Evolutionary conservation across 2,329 filamentous ascomycete species (phyloP).

Genomic region (Fusarium staphyleae): DNA sequence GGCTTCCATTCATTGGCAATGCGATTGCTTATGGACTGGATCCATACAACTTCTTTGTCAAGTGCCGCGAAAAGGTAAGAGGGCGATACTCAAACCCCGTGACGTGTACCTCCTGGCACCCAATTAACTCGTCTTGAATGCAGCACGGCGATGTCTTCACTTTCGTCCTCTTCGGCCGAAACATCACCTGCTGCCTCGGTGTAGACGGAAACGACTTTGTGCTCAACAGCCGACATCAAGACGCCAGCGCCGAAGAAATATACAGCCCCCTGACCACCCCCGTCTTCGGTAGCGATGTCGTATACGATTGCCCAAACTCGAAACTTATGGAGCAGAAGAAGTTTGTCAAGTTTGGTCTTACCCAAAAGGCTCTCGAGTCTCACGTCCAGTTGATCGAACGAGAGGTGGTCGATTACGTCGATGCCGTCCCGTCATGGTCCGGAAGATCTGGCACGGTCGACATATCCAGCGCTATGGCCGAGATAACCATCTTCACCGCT

Average conservation of each 20-base stretch:
- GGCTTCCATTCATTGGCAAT: slow-evolving; percentile 70
- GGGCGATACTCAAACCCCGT: fast-evolving
- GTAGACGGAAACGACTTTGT: slow-evolving; percentile 62
- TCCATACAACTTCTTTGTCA: slow-evolving; percentile 71
- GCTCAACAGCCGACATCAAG: slow-evolving; percentile 60
- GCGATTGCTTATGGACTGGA: slow-evolving; percentile 76
- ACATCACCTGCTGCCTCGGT: slow-evolving; percentile 59
- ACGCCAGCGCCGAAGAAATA: slow-evolving; percentile 63
- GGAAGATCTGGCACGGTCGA: slow-evolving; percentile 67
- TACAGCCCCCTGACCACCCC: slow-evolving; percentile 60
- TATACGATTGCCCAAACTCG: slow-evolving; percentile 84
- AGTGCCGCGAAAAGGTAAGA: slow-evolving; percentile 69
- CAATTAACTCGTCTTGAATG: background rate
- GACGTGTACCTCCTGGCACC: background rate
- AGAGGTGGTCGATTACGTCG: slow-evolving; percentile 72
- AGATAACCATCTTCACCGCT: slow-evolving; percentile 84
- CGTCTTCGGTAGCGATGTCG: slow-evolving; percentile 77
- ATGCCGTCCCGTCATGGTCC: slow-evolving; percentile 62
- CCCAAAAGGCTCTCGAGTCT: slow-evolving; percentile 65
- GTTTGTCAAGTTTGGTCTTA: slow-evolving; percentile 76
- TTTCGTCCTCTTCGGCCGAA: slow-evolving; percentile 59
- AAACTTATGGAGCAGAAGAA: slow-evolving; percentile 93
- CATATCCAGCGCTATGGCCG: slow-evolving; percentile 71
- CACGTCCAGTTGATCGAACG: slow-evolving; percentile 76
- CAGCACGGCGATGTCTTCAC: slow-evolving; percentile 62